Evolutionary conservation across 768 basidiomycete species (phyloP), one percentile per base, ranked within the genome.

Genomic region (Suillus occidentalis): DNA sequence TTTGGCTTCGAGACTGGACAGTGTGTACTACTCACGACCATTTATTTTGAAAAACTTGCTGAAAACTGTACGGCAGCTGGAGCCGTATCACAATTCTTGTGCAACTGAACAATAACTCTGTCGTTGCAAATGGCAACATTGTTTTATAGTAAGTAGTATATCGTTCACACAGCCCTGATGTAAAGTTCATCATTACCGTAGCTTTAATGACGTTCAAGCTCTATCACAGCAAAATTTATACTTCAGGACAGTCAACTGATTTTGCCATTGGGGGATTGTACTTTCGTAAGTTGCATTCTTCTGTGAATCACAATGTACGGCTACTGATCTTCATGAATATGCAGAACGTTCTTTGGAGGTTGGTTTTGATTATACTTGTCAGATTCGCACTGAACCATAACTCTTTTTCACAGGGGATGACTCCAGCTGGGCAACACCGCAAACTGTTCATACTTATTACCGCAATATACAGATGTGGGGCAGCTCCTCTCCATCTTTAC

Each of bases 291-390:
- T 75, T 6, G 37, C 40, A 14, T 64, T 8, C 62, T 34, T 67
- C 43, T 62, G 22, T 45, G 58, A 25, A 52, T 59, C 25, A 42
- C 60, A 3, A 43, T 57, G 8, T 16, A 66, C 52, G 37, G 36
- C 55, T 40, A 63, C 66, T 25, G 63, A 53, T n/a, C 59, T 58
- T 60, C 25, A 36, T 49, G 9, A 20, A 16, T 57, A 6, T 56
- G 10, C 66, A 90, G 90, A 40, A 92, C 91, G 25, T 94, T 94
- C 80, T 94, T 93, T 72, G 92, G 92, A 76, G 93, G 90, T 79
- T 67, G 73, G 65, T 65, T 20, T 7, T 36, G 60, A 37, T 31
- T 37, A 18, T 31, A 14, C 14, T 34, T 42, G 34, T 43, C 42
- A 63, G n/a, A 31, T n/a, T 31, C 39, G n/a, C 20, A 67, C 70